Evolutionary conservation across 257 asterid species (phyloP), one percentile per base, ranked within the genome.

Genomic region (Cynanchum wilfordii): DNA sequence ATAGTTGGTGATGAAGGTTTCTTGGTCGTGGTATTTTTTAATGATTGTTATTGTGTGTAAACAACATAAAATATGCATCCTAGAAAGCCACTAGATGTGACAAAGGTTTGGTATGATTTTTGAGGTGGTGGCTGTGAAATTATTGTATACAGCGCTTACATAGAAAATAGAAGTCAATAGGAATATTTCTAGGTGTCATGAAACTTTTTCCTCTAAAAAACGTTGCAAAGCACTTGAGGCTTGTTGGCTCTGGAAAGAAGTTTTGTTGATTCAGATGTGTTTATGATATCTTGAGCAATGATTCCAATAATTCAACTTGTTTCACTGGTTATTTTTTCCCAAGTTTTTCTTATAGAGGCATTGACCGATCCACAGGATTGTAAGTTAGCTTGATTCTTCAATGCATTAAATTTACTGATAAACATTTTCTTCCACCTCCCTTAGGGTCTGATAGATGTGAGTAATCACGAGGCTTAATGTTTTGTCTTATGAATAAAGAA

Each of bases 301-400:
- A 2, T 49, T 62, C 42, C 67, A 66, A 75, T 81, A 59, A 73
- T 79, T 72, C 75, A 49, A 76, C 74, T 86, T 22, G 66, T 27
- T 79, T 66, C 85, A 71, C 81, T 89, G 65, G 27, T 80, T 76
- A 76, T 79, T 79, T 68, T 76, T 42, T 33, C 82, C 72, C 89
- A 83, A 33, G 57, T 79, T 63, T 62, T 79, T 73, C 75, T 47
- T 51, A 44, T 79, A 66, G 75, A 81, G 54, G 98, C 96, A 44
- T 0, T 16, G 63, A 87, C 96, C 4, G 42, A 89, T 78, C 49
- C 75, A 10, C 25, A 45, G 0, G 79, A 80, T 74, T 11, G 78
- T 76, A 76, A 58, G 84, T 68, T 47, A 4, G 45, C 33, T 59
- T 59, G 12, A 10, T 60, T 68, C 64, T 50, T 68, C 38, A 49